Conservation (phyloP, 208 protist species). For the Trypanosoma brucei region DNA sequence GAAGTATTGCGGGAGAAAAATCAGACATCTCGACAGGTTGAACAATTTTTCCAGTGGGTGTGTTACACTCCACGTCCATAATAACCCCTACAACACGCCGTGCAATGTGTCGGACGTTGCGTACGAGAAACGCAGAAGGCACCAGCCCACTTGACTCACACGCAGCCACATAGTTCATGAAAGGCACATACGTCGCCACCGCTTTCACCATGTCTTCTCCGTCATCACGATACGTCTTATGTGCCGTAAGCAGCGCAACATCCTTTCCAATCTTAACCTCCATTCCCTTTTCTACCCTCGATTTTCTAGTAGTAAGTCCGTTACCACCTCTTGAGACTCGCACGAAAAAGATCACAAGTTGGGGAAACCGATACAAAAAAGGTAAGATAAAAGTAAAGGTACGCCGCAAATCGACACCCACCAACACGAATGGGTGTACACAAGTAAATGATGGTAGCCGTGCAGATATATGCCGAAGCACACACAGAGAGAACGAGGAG, state of each 20-base stretch:
- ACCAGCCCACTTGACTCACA: slow-evolving; percentile 30
- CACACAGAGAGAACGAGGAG: too few relatives aligned
- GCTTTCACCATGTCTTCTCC: slow-evolving; percentile 31
- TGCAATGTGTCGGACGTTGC: slow-evolving; percentile 45
- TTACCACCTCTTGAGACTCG: background rate
- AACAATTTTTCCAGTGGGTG: slow-evolving; percentile 21
- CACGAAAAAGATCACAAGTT: background rate
- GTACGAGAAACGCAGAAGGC: slow-evolving; percentile 48
- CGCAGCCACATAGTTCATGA: slow-evolving; percentile 33
- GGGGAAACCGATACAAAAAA: too few relatives aligned
- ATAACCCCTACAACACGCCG: slow-evolving; percentile 54
- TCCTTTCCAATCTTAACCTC: slow-evolving; percentile 41
- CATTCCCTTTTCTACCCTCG: slow-evolving; percentile 24
- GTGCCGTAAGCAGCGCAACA: slow-evolving; percentile 45
- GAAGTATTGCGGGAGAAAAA: slow-evolving; percentile 29
- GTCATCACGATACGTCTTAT: slow-evolving; percentile 62
- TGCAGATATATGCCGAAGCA: too few relatives aligned
- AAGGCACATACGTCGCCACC: slow-evolving; percentile 44
- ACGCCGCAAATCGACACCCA: background rate
- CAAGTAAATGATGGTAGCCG: too few relatives aligned
- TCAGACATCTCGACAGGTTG: slow-evolving; percentile 42
- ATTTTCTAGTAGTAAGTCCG: background rate
- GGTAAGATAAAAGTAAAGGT: background rate
- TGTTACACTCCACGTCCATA: slow-evolving; percentile 51
- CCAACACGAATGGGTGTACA: background rate